Percentiles rank a stretch among this genome's conserved stretches.
Conservation (phyloP, 1,284 basidiomycete genomes). For the Malassezia sympodialis region DNA sequence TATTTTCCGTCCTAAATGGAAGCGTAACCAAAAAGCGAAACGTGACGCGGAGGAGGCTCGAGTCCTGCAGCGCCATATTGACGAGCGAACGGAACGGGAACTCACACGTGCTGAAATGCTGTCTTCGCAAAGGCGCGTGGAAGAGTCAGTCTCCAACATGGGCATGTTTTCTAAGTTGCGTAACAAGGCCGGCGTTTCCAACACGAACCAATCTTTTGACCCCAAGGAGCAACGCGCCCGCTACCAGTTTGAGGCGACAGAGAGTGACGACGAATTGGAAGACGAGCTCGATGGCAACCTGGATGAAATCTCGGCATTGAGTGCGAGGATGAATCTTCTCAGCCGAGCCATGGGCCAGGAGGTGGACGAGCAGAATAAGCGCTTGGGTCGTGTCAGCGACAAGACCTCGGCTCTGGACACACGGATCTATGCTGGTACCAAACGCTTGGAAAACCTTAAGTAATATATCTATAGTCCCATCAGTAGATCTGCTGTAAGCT, state of each 20-base stretch:
- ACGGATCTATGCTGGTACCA: slow-evolving; percentile 40
- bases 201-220: slow-evolving; percentile 49
- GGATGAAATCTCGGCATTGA: slow-evolving; percentile 71
- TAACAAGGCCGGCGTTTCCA: slow-evolving; percentile 12
- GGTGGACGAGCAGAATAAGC: slow-evolving; percentile 38
- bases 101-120: slow-evolving; percentile 56
- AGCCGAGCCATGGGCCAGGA: slow-evolving; percentile 66
- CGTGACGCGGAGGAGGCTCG: slow-evolving; percentile 82
- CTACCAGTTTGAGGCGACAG: slow-evolving; percentile 89
- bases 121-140: slow-evolving; percentile 75
- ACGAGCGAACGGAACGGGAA: slow-evolving; percentile 68
- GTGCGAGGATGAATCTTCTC: slow-evolving; percentile 71
- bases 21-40: slow-evolving; percentile 60
- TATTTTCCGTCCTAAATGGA: slow-evolving; percentile 63
- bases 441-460: slow-evolving; percentile 38
- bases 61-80: slow-evolving; percentile 73
- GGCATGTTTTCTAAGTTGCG: slow-evolving; percentile 29
- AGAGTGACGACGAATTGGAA: slow-evolving; percentile 80
- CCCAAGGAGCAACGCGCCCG: slow-evolving; percentile 64
- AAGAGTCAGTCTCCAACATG: slow-evolving; percentile 55
- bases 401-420: slow-evolving; percentile 42
- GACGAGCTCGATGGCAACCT: slow-evolving; percentile 78
- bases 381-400: slow-evolving; percentile 39
- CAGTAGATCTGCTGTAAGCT: slow-evolving; percentile 27
- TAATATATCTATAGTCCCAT: slow-evolving; percentile 8